Evolutionary conservation across 495 filamentous ascomycete genomes (phyloP).

Genomic region (Patellaria atrata): DNA sequence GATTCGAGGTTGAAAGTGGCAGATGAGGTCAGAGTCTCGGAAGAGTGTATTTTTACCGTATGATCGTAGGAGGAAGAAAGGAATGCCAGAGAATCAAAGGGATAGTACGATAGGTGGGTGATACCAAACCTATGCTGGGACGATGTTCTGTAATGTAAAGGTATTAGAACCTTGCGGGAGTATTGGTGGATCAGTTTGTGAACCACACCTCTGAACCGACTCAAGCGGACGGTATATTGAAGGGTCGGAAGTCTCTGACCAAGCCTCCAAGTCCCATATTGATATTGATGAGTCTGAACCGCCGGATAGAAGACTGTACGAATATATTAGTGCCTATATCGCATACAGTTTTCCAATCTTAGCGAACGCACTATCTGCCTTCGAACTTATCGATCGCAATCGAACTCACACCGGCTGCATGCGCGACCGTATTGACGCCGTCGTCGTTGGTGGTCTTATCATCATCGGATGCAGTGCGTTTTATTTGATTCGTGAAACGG

Average conservation of each 20-base stretch:
- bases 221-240: conserved; percentile 37
- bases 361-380: conserved; percentile 48
- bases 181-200: conserved; percentile 12
- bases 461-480: conserved; percentile 28
- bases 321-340: too few relatives aligned
- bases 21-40: conserved; percentile 42
- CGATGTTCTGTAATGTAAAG: conserved; percentile 17
- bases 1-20: conserved; percentile 57
- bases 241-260: conserved; percentile 26
- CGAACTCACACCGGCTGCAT: conserved; percentile 61
- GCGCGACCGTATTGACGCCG: conserved; percentile 35
- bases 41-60: conserved; percentile 64
- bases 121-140: conserved; percentile 61
- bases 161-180: conserved; percentile 2
- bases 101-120: conserved; percentile 76
- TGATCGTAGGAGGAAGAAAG: conserved; percentile 74
- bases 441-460: not conserved
- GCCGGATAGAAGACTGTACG: conserved; percentile 58
- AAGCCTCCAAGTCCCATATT: conserved; percentile 64
- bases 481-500: too few relatives aligned
- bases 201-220: conserved; percentile 26
- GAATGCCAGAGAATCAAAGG: conserved; percentile 69
- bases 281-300: conserved; percentile 65
- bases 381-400: conserved; percentile 65
- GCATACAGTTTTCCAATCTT: conserved; percentile 4